Base-by-base conservation (phyloP, 164 flowering plant species). In the Vitis amurensis region DNA sequence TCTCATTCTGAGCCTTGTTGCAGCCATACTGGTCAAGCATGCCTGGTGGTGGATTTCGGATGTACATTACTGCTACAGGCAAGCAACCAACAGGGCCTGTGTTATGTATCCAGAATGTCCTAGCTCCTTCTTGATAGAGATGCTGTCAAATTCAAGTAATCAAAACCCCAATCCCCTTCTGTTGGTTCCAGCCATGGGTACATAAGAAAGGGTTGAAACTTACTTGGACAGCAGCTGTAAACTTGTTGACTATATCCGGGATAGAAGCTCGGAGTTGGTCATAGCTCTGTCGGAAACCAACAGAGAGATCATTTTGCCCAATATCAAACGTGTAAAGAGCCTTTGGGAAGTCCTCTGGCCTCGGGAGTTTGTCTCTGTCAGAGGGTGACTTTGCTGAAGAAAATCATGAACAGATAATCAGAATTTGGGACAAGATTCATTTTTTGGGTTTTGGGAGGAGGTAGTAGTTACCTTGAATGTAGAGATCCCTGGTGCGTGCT, bases 71-170 rank as follows among this genome's bases (percentile, higher is more conserved):
- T 11, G 70, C 29, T 52, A 80, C 81, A 3, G 93, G 93, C 61
- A 87, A 71, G 77, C 90, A 88, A 53, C 93, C 93, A 23, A 85
- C 51, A 0, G 93, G 89, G 1, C 90, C 90, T 6, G 90, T 84
- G 81, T 87, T 88, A 70, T 86, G 90, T 63, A 88, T 80, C 93
- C 93, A 86, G 55, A 86, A 88, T 19, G 86, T 2, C 68, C 89
- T 82, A 44, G 85, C 90, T 15, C 92, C 92, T 74, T 71, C 74
- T 55, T 74, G 47, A 71, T 88, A 82, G 30, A 88, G 44, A 67
- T 72, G 66, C 90, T 86, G 85, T 55, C 70, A 72, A 53, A 52
- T 16, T 8, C 53, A 70, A 68, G 2, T 29, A 59, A 48, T 30
- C 53, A 59, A 61, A 16, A 15, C n/a, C 27, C 27, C 0, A 23